Evolutionary conservation across 371 early-diverging fungal species (phyloP).

Genomic region (Funneliformis caledonium): DNA sequence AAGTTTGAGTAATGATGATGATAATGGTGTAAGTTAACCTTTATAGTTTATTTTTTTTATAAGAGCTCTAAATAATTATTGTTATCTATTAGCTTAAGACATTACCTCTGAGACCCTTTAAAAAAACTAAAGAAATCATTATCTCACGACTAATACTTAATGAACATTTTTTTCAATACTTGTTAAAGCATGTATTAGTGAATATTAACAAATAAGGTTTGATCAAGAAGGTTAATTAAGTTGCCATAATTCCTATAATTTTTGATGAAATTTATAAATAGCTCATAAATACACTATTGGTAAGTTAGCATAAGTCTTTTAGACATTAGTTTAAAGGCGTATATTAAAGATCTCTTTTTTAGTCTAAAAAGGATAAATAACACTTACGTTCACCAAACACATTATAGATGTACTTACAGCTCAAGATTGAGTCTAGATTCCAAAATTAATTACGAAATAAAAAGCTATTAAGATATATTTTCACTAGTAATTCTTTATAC

Average conservation of each 20-base stretch:
- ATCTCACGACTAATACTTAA: slow-evolving; percentile 14
- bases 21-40: no score
- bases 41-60: slow-evolving; percentile 31
- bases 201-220: slow-evolving; percentile 22
- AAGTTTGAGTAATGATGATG: no score
- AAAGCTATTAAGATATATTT: no score
- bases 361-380: slow-evolving; percentile 37
- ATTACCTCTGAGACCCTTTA: not conserved
- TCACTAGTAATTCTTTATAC: no score
- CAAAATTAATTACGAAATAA: no score
- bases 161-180: slow-evolving; percentile 18
- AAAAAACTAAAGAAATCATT: not conserved
- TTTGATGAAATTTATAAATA: not conserved
- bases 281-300: slow-evolving; percentile 31
- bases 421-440: slow-evolving; percentile 23
- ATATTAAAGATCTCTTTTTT: slow-evolving; percentile 24
- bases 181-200: slow-evolving; percentile 25
- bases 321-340: not conserved
- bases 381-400: no score
- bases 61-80: slow-evolving; percentile 7
- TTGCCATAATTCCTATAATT: slow-evolving; percentile 2
- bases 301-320: slow-evolving; percentile 29
- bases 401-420: no score
- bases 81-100: slow-evolving; percentile 9
- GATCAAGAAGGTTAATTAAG: slow-evolving; percentile 12